Percentiles rank a stretch among this genome's conserved stretches.
phyloP scores from a whole-genome alignment of 1,139 yeast genomes.

The Zygosaccharomyces sapae region DNA sequence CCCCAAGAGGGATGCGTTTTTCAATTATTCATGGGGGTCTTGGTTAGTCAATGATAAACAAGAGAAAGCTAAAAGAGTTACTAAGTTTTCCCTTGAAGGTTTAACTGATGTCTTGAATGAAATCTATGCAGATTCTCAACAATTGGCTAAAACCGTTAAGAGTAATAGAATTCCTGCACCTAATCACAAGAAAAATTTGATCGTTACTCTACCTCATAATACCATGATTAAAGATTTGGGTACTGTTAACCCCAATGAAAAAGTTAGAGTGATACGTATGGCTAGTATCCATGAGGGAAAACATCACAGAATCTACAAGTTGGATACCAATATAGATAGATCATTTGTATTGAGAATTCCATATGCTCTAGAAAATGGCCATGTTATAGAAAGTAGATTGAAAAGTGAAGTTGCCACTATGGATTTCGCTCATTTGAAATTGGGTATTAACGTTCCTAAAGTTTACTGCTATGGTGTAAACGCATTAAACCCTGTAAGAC shows the following conservation, averaged over 20 bases:
- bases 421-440: conserved; percentile 59
- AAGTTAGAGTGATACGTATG: conserved; percentile 59
- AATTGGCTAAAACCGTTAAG: conserved; percentile 29
- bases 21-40: conserved; percentile 90
- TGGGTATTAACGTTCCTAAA: conserved; percentile 59
- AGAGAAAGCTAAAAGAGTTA: conserved; percentile 71
- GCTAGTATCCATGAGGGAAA: conserved; percentile 90
- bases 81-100: conserved; percentile 82
- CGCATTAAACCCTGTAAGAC: conserved; percentile 55
- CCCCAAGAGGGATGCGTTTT: conserved; percentile 69
- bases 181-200: conserved; percentile 41
- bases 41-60: conserved; percentile 78
- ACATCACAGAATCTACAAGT: conserved; percentile 79
- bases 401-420: conserved; percentile 91
- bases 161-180: conserved; percentile 36
- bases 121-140: conserved; percentile 38
- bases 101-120: conserved; percentile 48
- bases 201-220: conserved; percentile 48
- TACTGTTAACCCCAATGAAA: conserved; percentile 40
- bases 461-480: conserved; percentile 70
- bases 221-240: conserved; percentile 43
- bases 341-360: conserved; percentile 78
- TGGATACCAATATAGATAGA: conserved; percentile 59
- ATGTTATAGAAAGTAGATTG: conserved; percentile 60
- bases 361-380: conserved; percentile 64